A percentile compares a stretch with the other conserved stretches of the same genome.
phyloP scores from a whole-genome alignment of 2,329 filamentous ascomycete genomes.

The Biscogniauxia sp. region DNA sequence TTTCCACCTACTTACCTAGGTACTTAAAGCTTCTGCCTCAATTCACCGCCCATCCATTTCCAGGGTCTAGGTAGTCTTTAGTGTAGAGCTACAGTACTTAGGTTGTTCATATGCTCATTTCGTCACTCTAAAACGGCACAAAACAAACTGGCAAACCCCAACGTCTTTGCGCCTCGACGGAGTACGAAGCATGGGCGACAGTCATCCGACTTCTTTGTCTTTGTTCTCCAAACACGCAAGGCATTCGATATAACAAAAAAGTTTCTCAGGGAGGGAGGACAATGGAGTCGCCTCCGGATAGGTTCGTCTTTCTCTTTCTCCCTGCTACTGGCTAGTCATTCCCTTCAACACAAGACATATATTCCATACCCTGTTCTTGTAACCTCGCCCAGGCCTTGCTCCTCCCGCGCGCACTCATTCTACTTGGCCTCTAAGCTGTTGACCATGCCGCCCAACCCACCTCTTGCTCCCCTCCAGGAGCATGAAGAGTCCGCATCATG shows the following conservation, averaged over 20 bases:
- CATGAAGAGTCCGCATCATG: constrained; percentile 24
- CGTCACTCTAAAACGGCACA: background rate
- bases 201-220: constrained; percentile 18
- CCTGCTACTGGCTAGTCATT: background rate
- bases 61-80: too few species aligned
- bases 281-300: constrained; percentile 31
- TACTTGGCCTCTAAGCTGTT: background rate
- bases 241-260: constrained; percentile 13
- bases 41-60: too few species aligned
- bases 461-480: constrained; percentile 19
- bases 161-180: background rate
- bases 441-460: constrained; percentile 10
- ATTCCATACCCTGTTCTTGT: background rate
- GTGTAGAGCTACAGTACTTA: background rate
- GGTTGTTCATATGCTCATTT: background rate
- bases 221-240: constrained; percentile 20
- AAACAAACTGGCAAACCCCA: background rate
- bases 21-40: too few species aligned
- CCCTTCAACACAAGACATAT: background rate
- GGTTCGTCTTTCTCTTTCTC: constrained; percentile 23
- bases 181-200: background rate
- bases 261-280: constrained; percentile 6
- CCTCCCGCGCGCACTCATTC: background rate
- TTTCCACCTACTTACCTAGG: too few species aligned
- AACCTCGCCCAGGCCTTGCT: background rate